Percentiles rank a stretch among this genome's conserved stretches.
These are phyloP conservation scores for Yarrowia sp. DNA, from an alignment of 805 yeast genomes.

Conservation along the genomic window DNA sequence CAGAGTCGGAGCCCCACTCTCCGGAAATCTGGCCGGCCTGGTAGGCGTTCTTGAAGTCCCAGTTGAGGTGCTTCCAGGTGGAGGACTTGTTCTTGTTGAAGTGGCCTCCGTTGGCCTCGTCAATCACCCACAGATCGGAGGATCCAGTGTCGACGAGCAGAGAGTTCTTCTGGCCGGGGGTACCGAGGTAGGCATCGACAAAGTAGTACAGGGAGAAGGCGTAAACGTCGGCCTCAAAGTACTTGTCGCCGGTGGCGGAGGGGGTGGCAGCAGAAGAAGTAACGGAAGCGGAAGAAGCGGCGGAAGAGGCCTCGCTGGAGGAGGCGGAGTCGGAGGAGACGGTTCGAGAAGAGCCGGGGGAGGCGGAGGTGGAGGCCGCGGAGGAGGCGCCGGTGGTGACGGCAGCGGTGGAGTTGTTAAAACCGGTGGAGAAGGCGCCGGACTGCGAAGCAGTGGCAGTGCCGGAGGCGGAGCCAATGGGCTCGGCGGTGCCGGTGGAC, in stretches of 20 bases:
- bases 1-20: slow-evolving; percentile 56
- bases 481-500: background rate
- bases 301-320: background rate
- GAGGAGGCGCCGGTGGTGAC: background rate
- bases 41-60: slow-evolving; percentile 30
- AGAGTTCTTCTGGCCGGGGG: slow-evolving; percentile 50
- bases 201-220: slow-evolving; percentile 28
- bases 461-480: background rate
- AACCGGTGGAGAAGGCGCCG: background rate
- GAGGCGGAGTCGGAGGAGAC: background rate
- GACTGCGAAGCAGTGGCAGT: background rate
- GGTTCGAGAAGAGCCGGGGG: slow-evolving; percentile 13
- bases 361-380: background rate
- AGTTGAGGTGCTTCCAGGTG: slow-evolving; percentile 30
- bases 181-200: slow-evolving; percentile 46
- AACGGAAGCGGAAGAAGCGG: background rate
- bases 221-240: slow-evolving; percentile 22
- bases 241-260: slow-evolving; percentile 12
- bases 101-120: slow-evolving; percentile 8
- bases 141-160: slow-evolving; percentile 69
- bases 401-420: background rate
- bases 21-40: slow-evolving; percentile 48
- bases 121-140: slow-evolving; percentile 58
- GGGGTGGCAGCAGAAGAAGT: slow-evolving; percentile 19
- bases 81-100: slow-evolving; percentile 27